Base-by-base conservation (phyloP, 1,284 basidiomycete genomes). In the Naganishia liquefaciens region DNA sequence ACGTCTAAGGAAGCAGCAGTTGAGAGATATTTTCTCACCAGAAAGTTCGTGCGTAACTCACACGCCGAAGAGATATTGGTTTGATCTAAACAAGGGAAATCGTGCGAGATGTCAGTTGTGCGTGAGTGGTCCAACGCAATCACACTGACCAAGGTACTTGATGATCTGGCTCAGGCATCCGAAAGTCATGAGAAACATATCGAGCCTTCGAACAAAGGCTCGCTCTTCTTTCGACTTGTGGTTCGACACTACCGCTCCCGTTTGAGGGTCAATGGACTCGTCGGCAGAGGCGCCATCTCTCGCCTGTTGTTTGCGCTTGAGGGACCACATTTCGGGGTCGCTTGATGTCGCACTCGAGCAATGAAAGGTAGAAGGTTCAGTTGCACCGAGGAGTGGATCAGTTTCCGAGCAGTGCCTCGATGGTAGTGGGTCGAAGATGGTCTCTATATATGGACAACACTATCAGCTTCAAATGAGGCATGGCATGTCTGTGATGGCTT, bases 71-170 rank as follows among this genome's bases (percentile, higher is more conserved):
- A 64, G 30, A 51, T 55, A 15, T 57, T 51, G 37, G 46, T 57
- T n/a, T 55, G 46, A 28, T 51, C 54, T 64, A 27, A 21, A 46
- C 23, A 44, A 28, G 33, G 13, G n/a, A 39, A 19, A 50, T n/a
- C n/a, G n/a, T 30, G n/a, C 15, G 2, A 17, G 10, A 21, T 11
- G 9, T 28, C 15, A 21, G 33, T 37, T 13, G 13, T 10, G 33
- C 13, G 13, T 37, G 28, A 28, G 37, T 23, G 11, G 1, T 19
- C 13, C 87, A 27, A 85, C 84, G 21, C 79, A 74, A 87, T 85
- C 50, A 25, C 51, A 65, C 60, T 70, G 66, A 61, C 71, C 73
- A 13, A 74, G 65, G 55, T 72, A 73, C 27, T 71, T 69, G 49
- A 73, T 71, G 68, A 73, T 69, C 27, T 72, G 70, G 30, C 71